Conservation (phyloP, 495 filamentous ascomycete species). For the Xylaria longipes region DNA sequence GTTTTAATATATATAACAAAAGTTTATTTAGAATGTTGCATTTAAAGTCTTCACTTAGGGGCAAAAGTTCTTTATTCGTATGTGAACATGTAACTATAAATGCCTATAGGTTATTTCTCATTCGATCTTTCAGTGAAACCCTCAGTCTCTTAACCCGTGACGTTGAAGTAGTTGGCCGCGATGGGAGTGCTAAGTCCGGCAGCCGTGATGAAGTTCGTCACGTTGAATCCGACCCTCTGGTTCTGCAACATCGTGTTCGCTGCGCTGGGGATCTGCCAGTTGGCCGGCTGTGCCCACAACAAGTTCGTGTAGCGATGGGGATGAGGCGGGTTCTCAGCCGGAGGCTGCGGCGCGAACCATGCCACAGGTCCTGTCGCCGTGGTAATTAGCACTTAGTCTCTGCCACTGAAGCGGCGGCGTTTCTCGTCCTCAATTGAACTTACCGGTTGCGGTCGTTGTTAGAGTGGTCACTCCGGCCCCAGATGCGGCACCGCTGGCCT, state of each 20-base stretch:
- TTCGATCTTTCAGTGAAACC: not conserved
- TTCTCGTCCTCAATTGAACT: not conserved
- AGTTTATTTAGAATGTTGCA: too few species aligned
- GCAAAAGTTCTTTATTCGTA: too few species aligned
- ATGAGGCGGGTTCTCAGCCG: conserved; percentile 51
- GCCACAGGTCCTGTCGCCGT: conserved; percentile 46
- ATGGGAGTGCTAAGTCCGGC: conserved; percentile 47
- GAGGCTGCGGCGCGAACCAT: conserved; percentile 51
- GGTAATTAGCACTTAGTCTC: not conserved
- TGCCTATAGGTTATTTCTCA: not conserved
- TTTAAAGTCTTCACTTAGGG: too few species aligned
- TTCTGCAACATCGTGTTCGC: conserved; percentile 41
- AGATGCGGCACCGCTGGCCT: conserved; percentile 36
- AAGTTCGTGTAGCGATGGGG: conserved; percentile 56
- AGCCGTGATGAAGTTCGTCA: conserved; percentile 47
- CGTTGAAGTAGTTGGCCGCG: conserved; percentile 52
- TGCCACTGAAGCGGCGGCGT: not conserved
- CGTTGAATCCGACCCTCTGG: conserved; percentile 50
- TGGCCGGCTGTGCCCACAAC: conserved; percentile 48
- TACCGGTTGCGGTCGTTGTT: conserved; percentile 32
- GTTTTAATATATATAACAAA: too few species aligned
- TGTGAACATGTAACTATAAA: not conserved
- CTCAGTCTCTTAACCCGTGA: conserved; percentile 36
- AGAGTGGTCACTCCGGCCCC: conserved; percentile 46
- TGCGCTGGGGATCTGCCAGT: conserved; percentile 44